Base-by-base conservation (phyloP, 2,329 filamentous ascomycete genomes). In the Curvularia hawaiiensis region DNA sequence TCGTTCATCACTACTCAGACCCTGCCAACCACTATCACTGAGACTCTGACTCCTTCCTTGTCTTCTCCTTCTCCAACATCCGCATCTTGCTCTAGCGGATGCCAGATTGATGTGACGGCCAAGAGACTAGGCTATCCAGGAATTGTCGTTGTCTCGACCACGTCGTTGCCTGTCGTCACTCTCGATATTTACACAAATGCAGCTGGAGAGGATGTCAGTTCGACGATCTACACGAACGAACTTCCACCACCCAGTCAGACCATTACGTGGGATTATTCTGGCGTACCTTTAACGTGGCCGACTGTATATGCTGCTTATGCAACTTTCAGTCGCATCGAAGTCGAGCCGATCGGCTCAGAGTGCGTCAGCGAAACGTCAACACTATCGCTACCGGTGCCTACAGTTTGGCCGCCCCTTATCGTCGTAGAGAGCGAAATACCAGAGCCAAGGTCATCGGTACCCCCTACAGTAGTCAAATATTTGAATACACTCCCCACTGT, bases 31-130 rank as follows among this genome's bases (percentile, higher is more conserved):
- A 71, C 69, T 2, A 53, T 73, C 2, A 46, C 35, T 10, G 22
- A 40, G 24, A 50, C 47, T 11, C 20, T 11, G 16, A 20, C 24
- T 14, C 35, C 46, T 4, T 49, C 56, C 41, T 18, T 54, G 18
- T 55, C 49, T 5, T 60, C 67, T 16, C 51, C 64, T 16, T 54
- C 61, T 24, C 49, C 59, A 11, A 40, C 65, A 22, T 65, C 69
- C 0, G 39, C 66, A 3, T 66, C 66, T 1, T 76, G 73, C 58
- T 16, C 63, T 1, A 69, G 60, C n/a, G 44, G 49, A 8, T 76
- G 74, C 44, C 63, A 68, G 28, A 70, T 76, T 6, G 65, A 72
- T 54, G 71, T 76, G 0, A 71, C 68, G 2, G 74, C 72, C 4
- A 71, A 63, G 5, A 50, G 60, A 8, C 16, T 76, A 3, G 59